Base-by-base conservation (phyloP, 164 flowering plant genomes). In the Buxus sempervirens region DNA sequence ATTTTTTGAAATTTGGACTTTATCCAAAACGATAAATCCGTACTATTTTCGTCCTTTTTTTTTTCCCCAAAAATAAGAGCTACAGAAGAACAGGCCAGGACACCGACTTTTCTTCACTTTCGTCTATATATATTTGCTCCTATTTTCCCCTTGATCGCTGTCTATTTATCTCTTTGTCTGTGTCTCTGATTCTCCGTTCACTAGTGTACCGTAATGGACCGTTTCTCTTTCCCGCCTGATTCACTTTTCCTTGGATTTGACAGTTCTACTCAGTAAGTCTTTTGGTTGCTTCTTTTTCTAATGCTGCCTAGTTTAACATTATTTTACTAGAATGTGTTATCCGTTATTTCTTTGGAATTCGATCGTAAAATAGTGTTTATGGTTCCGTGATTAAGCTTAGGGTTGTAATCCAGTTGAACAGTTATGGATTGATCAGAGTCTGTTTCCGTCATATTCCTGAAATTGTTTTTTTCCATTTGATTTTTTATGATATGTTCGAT, bases 231-330 rank as follows among this genome's bases (percentile, higher is more conserved):
- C 2, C 88, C 91, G 0, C 71, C 76, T 16, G 91, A 72, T 62
- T 79, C 88, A 28, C 79, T 82, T 58, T 87, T 87, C 64, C 85
- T 87, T 57, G 91, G 91, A 4, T 79, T 85, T 25, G 91, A 87
- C 60, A 75, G 89, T 67, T 84, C 91, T 25, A 87, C 91, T 14
- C 89, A 87, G 91, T 87, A 75, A 82, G 83, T 79, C n/a, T 22
- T 28, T 41, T 62, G 2, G 18, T 54, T 16, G 4, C 26, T 14
- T 57, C 21, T 58, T 9, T 41, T 66, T 9, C 7, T 32, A 32
- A 32, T n/a, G n/a, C n/a, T n/a, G n/a, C n/a, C n/a, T n/a, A n/a
- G n/a, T n/a, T n/a, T n/a, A n/a, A n/a, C n/a, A n/a, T n/a, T n/a
- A n/a, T n/a, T n/a, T n/a, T n/a, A n/a, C n/a, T n/a, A n/a, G n/a